phyloP scores from a whole-genome alignment of 2,329 filamentous ascomycete species.

The Pseudocercospora macadamiae region DNA sequence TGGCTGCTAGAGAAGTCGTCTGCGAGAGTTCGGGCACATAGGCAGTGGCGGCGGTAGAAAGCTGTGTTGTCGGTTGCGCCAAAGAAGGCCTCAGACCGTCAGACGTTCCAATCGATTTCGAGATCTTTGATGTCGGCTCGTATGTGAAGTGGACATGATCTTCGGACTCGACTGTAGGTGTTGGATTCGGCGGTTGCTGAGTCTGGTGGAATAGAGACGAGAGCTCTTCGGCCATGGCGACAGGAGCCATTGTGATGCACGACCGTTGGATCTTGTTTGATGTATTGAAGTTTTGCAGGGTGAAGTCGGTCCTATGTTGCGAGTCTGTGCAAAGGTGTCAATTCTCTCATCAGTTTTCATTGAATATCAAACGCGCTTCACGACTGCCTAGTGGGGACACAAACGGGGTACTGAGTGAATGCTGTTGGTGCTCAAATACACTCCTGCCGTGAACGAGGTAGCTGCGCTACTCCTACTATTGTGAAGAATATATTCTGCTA shows the following conservation, averaged over 20 bases:
- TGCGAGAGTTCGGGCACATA: neutral
- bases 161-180: neutral
- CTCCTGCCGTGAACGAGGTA: neutral
- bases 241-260: neutral
- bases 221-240: neutral
- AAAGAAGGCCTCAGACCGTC: neutral
- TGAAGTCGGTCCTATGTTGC: neutral
- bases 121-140: neutral
- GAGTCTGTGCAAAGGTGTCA: no score
- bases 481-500: conserved; percentile 13
- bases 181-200: neutral
- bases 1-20: neutral
- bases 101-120: neutral
- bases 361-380: neutral
- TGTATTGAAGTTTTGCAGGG: neutral
- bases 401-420: neutral
- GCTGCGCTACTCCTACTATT: neutral
- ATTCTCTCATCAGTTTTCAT: no score
- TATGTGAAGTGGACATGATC: neutral
- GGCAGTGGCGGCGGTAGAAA: neutral
- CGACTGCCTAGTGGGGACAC: neutral
- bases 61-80: neutral
- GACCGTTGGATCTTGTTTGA: neutral
- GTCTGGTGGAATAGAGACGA: neutral
- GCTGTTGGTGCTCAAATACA: neutral